These are phyloP conservation scores for Chaetoscypha palmicola DNA, from an alignment of 2,329 filamentous ascomycete genomes.

Conservation along the genomic window DNA sequence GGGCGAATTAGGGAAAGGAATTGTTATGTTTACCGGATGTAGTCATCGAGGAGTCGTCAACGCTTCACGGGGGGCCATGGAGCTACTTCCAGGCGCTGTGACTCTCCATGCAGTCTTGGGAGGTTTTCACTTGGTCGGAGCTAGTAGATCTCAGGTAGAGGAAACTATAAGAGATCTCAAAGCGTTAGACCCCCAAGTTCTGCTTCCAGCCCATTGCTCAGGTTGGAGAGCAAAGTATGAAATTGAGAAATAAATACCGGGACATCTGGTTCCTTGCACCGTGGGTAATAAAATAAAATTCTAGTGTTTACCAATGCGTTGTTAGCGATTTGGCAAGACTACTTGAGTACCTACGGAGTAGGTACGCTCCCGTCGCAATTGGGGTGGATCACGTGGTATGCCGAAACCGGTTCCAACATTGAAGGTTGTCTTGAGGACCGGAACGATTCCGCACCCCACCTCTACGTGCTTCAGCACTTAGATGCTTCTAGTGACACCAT, in stretches of 20 bases:
- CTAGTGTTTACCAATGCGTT: too few species aligned
- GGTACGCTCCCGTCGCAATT: not conserved
- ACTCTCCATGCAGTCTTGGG: conserved; percentile 45
- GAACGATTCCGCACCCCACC: not conserved
- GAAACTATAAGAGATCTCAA: conserved; percentile 43
- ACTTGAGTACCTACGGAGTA: too few species aligned
- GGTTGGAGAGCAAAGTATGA: conserved; percentile 48
- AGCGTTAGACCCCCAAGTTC: conserved; percentile 38
- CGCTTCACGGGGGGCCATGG: conserved; percentile 38
- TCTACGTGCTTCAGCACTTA: too few species aligned
- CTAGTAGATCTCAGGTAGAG: conserved; percentile 36
- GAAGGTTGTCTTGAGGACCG: not conserved
- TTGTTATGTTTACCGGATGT: conserved; percentile 50
- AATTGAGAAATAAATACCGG: conserved; percentile 45
- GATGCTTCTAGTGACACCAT: too few species aligned
- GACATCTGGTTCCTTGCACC: conserved; percentile 42
- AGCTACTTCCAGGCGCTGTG: conserved; percentile 31
- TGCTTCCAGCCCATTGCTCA: conserved; percentile 49
- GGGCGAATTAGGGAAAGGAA: conserved; percentile 37
- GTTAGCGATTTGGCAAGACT: too few species aligned
- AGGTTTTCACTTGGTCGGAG: conserved; percentile 46
- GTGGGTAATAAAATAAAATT: conserved; percentile 32
- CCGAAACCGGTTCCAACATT: not conserved
- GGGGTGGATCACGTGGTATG: not conserved
- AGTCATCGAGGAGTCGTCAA: conserved; percentile 50